Evolutionary conservation across 129 eudicot species (phyloP).

Genomic region (Artemisia tridentata): DNA sequence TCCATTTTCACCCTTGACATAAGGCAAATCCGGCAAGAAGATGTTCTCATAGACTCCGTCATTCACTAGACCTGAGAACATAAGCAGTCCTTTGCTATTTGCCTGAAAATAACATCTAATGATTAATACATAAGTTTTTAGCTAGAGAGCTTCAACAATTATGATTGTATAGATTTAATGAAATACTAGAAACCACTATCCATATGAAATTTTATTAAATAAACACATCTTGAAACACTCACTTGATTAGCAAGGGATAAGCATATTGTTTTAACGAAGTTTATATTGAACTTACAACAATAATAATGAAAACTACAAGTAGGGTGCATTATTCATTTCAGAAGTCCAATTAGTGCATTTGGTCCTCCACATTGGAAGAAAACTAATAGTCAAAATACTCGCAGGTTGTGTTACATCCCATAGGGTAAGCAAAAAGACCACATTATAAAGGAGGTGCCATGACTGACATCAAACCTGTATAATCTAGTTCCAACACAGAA

Average conservation of each 20-base stretch:
- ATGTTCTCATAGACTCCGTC: slow-evolving; percentile 64
- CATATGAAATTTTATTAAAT: background rate
- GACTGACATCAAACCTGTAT: background rate
- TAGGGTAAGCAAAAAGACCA: background rate
- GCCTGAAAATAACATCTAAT: slow-evolving; percentile 43
- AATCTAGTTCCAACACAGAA: background rate
- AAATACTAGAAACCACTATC: background rate
- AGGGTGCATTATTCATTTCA: background rate
- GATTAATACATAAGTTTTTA: slow-evolving; percentile 1
- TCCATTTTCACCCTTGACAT: slow-evolving; percentile 84
- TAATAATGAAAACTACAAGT: background rate
- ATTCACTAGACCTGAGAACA: slow-evolving; percentile 63
- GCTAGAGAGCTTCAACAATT: background rate
- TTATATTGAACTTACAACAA: background rate
- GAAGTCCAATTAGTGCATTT: background rate
- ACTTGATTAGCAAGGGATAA: background rate
- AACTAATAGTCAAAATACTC: background rate
- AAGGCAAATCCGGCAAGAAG: slow-evolving; percentile 87
- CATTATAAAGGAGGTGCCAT: background rate
- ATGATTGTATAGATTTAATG: background rate
- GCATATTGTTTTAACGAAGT: background rate
- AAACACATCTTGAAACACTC: background rate
- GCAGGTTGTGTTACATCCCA: background rate
- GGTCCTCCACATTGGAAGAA: background rate
- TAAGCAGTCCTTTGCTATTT: slow-evolving; percentile 72